Evolutionary conservation across 176 grass and related monocot species (phyloP).

Genomic region (Puccinellia tenuiflora): DNA sequence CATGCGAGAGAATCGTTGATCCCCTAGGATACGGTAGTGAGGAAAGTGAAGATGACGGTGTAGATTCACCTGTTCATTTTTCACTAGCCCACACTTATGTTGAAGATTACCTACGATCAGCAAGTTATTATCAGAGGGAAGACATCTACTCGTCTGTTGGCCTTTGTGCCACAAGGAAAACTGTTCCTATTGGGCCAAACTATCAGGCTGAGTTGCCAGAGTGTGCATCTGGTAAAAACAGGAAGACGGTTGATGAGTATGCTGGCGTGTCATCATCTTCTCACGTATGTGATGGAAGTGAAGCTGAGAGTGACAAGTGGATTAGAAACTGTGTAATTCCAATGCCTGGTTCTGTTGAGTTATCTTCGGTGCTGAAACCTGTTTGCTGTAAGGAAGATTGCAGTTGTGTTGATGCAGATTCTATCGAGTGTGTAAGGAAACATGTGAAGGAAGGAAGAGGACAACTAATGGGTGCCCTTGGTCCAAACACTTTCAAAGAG

Average conservation of each 20-base stretch:
- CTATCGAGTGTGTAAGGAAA: constrained; percentile 62
- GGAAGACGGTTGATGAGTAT: neutral
- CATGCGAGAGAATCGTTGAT: constrained; percentile 12
- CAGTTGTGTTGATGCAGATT: constrained; percentile 52
- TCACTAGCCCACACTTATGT: constrained; percentile 26
- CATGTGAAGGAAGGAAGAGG: constrained; percentile 75
- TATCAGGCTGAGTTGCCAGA: constrained; percentile 77
- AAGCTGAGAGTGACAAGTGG: constrained; percentile 62
- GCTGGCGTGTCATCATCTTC: constrained; percentile 25
- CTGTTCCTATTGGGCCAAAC: constrained; percentile 59
- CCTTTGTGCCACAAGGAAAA: constrained; percentile 36
- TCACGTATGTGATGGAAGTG: neutral
- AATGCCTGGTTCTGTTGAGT: constrained; percentile 36
- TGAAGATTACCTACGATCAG: constrained; percentile 33
- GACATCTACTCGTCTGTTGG: constrained; percentile 33
- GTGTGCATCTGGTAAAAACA: constrained; percentile 23
- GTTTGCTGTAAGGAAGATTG: constrained; percentile 42
- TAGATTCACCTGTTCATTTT: constrained; percentile 35
- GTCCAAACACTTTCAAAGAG: constrained; percentile 43
- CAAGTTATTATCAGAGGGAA: constrained; percentile 37
- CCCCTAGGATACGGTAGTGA: constrained; percentile 20
- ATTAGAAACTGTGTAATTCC: constrained; percentile 42
- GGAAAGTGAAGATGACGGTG: constrained; percentile 44
- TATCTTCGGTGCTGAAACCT: constrained; percentile 19
- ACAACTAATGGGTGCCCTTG: constrained; percentile 44